Percentiles rank a stretch among this genome's conserved stretches.
These are phyloP conservation scores for Fraxinus quadrangulata DNA, from an alignment of 257 asterid species.

Conservation along the genomic window DNA sequence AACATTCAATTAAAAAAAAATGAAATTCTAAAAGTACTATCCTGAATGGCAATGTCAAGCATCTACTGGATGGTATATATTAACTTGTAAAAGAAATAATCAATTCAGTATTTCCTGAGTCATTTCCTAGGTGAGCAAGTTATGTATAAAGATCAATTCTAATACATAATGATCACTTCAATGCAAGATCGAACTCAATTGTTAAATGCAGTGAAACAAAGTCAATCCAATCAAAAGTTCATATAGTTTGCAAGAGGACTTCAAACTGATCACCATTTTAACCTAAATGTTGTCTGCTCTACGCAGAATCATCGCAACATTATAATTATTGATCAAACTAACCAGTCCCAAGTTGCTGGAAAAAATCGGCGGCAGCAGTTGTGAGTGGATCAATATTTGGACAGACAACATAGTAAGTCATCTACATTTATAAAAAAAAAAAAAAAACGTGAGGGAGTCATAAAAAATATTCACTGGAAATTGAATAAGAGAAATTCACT, in stretches of 20 bases:
- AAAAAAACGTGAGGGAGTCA: conserved; percentile 17
- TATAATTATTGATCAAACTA: conserved; percentile 32
- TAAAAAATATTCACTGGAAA: conserved; percentile 16
- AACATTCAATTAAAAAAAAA: neutral
- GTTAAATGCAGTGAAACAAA: conserved; percentile 17
- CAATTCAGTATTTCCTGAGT: neutral
- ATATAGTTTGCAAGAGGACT: conserved; percentile 1
- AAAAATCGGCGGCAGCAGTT: conserved; percentile 90
- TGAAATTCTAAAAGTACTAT: neutral
- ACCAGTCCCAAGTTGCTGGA: conserved; percentile 99
- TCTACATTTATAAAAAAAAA: conserved; percentile 48
- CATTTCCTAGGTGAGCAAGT: neutral
- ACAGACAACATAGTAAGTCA: conserved; percentile 91
- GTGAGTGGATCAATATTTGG: conserved; percentile 95
- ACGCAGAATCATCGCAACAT: conserved; percentile 8
- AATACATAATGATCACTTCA: conserved; percentile 13
- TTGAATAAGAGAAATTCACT: conserved; percentile 22
- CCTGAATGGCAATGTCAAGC: neutral
- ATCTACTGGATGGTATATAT: neutral
- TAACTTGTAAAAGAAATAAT: neutral
- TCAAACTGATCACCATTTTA: conserved; percentile 8
- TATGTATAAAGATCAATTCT: neutral
- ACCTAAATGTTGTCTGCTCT: neutral
- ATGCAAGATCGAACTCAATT: neutral
- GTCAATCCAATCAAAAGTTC: neutral